Conservation (phyloP, 2,329 filamentous ascomycete species). For the Rugonectria rugulosa region DNA sequence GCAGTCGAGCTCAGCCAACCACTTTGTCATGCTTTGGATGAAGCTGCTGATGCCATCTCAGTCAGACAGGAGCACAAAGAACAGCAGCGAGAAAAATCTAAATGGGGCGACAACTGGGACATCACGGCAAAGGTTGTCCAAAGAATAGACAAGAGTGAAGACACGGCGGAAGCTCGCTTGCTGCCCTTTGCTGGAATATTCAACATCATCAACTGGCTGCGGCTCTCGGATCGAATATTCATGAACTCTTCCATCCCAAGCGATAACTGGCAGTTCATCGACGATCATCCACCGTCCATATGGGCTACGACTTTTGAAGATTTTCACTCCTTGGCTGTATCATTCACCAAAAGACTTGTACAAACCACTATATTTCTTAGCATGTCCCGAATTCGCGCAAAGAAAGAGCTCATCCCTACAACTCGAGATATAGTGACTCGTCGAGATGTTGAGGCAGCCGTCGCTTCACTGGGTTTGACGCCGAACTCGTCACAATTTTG, state of each 20-base stretch:
- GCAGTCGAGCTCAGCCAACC: slow-evolving; percentile 75
- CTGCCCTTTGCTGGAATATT: slow-evolving; percentile 65
- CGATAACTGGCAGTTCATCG: slow-evolving; percentile 72
- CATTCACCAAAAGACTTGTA: slow-evolving; percentile 74
- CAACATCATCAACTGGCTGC: slow-evolving; percentile 65
- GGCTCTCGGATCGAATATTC: slow-evolving; percentile 71
- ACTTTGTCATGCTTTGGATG: slow-evolving; percentile 71
- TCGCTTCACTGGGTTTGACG: slow-evolving; percentile 54
- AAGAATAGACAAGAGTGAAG: slow-evolving; percentile 36
- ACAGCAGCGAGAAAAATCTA: slow-evolving; percentile 62
- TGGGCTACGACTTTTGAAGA: slow-evolving; percentile 79
- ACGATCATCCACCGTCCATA: slow-evolving; percentile 71
- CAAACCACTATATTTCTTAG: slow-evolving; percentile 74
- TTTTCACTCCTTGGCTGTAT: slow-evolving; percentile 73
- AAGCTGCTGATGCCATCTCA: slow-evolving; percentile 71
- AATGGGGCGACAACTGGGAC: slow-evolving; percentile 72
- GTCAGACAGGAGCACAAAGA: slow-evolving; percentile 71
- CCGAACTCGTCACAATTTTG: slow-evolving; percentile 52
- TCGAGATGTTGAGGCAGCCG: slow-evolving; percentile 59
- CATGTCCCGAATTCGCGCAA: slow-evolving; percentile 70
- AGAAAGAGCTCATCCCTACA: slow-evolving; percentile 41
- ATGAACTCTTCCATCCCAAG: slow-evolving; percentile 73
- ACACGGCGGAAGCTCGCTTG: slow-evolving; percentile 30
- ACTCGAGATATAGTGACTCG: slow-evolving; percentile 46
- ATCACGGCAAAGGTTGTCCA: slow-evolving; percentile 56